A percentile compares a stretch with the other conserved stretches of the same genome.
Conservation (phyloP, 495 filamentous ascomycete genomes). For the Penicillium maclennaniae region DNA sequence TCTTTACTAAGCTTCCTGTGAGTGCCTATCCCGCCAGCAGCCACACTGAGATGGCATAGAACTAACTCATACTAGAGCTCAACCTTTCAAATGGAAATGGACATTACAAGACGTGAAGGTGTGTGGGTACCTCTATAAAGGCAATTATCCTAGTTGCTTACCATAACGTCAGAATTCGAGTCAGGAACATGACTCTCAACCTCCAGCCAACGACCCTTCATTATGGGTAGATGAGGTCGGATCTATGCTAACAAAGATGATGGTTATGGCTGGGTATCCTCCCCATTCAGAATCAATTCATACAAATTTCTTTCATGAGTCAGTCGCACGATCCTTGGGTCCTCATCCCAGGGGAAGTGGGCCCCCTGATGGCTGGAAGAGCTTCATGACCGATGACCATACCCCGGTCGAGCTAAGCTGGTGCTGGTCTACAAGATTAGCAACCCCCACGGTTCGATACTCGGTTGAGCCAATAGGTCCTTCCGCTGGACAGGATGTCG, state of each 20-base stretch:
- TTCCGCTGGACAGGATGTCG: too few species aligned
- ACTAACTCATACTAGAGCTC: too few species aligned
- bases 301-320: background rate
- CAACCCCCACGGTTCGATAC: background rate
- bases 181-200: too few species aligned
- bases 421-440: slow-evolving; percentile 11
- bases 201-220: too few species aligned
- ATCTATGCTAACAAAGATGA: background rate
- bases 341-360: background rate
- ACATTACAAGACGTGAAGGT: too few species aligned
- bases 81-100: too few species aligned
- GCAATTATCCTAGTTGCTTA: too few species aligned
- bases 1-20: too few species aligned
- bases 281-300: background rate
- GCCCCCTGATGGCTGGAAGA: slow-evolving; percentile 18
- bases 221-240: background rate
- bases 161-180: too few species aligned
- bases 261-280: background rate
- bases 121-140: too few species aligned
- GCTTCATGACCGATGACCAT: slow-evolving; percentile 39
- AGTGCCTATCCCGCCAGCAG: too few species aligned
- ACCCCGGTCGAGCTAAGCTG: slow-evolving; percentile 36
- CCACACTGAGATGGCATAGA: too few species aligned
- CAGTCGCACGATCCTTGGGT: background rate
- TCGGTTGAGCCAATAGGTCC: background rate